Base-by-base conservation (phyloP, 768 basidiomycete genomes). In the Amanita muscaria region DNA sequence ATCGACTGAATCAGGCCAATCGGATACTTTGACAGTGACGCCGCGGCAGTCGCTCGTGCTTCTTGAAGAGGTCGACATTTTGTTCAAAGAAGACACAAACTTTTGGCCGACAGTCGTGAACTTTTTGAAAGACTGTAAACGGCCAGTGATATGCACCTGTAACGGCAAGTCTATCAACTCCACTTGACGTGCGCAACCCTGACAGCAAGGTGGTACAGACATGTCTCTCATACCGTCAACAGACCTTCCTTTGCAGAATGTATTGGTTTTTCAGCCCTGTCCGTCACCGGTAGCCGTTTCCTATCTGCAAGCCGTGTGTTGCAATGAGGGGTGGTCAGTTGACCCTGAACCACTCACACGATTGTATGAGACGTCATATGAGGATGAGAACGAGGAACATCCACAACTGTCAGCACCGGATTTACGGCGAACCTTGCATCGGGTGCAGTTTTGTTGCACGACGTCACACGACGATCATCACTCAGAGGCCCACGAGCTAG, bases 131-230 rank as follows among this genome's bases (percentile, higher is more conserved):
- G 74, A 85, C 14, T 89, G 89, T 52, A 79, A 77, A 53, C 69
- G 96, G 45, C 94, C 96, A 5, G 84, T 99, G 32, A 75, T 99
- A 40, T 76, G 91, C 66, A 98, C 94, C 43, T 98, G 96, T 63
- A 96, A 93, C 54, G 92, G 94, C 92, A 56, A 60, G 79, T 53
- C 27, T 38, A 49, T 29, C 36, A 32, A 48, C 45, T 50, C 49
- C 29, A 22, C 21, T 54, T 38, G 21, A 18, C 24, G 15, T 21
- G n/a, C 18, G 42, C 29, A 16, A 40, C 53, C 19, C 31, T 42
- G 42, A 45, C 37, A 39, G 24, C 33, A 31, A n/a, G n/a, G n/a
- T 18, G 40, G 50, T 31, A 19, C 58, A 91, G 91, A 94, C 69
- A 59, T 74, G 14, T 73, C 76, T 5, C 66, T 83, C 36, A 73